Evolutionary conservation across 2,329 filamentous ascomycete species (phyloP).

Genomic region (Pezicula carpinea): DNA sequence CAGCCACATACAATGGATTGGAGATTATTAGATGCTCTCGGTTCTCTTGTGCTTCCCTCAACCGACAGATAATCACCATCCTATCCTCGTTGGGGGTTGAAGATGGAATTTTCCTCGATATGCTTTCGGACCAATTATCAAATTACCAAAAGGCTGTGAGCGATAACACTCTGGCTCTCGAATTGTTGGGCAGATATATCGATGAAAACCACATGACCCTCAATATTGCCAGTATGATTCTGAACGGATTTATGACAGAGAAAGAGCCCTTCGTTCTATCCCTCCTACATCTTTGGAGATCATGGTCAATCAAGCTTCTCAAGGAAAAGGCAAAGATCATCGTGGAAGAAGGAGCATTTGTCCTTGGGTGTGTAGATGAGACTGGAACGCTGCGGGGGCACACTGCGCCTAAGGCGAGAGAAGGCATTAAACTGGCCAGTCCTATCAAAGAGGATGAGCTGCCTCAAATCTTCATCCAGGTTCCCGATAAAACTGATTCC

Average conservation of each 20-base stretch:
- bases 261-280: conserved; percentile 80
- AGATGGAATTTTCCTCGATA: conserved; percentile 59
- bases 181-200: conserved; percentile 67
- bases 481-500: conserved; percentile 54
- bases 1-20: conserved; percentile 62
- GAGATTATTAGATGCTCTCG: conserved; percentile 83
- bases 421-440: not conserved
- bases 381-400: conserved; percentile 71
- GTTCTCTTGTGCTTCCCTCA: conserved; percentile 74
- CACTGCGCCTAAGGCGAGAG: conserved; percentile 38
- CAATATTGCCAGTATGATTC: conserved; percentile 68
- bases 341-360: conserved; percentile 77
- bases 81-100: conserved; percentile 72
- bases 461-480: conserved; percentile 86
- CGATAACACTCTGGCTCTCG: conserved; percentile 57
- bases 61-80: conserved; percentile 86
- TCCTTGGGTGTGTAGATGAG: conserved; percentile 87
- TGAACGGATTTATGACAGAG: conserved; percentile 69
- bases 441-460: conserved; percentile 42
- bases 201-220: conserved; percentile 83
- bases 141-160: conserved; percentile 67
- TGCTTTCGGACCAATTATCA: conserved; percentile 63
- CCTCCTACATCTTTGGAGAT: conserved; percentile 76
- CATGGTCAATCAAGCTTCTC: conserved; percentile 83
- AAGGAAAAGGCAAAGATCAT: conserved; percentile 89